Conservation (phyloP, 192 early-diverging fungal species). For the Coemansia sp. region DNA sequence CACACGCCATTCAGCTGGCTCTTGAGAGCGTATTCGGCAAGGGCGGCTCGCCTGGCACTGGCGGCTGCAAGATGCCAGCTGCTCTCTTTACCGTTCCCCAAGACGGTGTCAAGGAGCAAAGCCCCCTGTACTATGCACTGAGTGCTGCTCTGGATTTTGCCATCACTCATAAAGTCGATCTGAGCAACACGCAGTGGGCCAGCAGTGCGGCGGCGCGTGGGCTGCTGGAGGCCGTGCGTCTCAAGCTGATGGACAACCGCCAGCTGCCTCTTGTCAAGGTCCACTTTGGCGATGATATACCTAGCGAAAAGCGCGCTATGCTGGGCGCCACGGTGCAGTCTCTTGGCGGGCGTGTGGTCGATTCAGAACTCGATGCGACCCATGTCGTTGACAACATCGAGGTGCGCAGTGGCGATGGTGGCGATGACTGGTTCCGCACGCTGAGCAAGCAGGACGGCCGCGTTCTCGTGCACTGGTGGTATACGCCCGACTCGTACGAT, state of each 20-base stretch:
- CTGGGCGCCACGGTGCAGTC: conserved; percentile 12
- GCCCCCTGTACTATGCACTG: conserved; percentile 37
- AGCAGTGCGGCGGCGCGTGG: conserved; percentile 6
- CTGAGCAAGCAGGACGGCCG: conserved; percentile 47
- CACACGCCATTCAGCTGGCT: conserved; percentile 43
- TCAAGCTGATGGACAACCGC: conserved; percentile 34
- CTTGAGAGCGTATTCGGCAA: conserved; percentile 29
- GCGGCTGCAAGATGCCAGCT: conserved; percentile 31
- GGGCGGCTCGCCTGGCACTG: neutral
- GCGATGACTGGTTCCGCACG: conserved; percentile 52
- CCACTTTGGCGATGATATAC: conserved; percentile 23
- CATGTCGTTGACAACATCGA: conserved; percentile 24
- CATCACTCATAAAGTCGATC: conserved; percentile 8
- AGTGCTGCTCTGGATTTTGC: conserved; percentile 40
- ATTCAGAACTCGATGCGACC: conserved; percentile 23
- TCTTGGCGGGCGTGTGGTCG: conserved; percentile 28
- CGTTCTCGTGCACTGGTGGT: conserved; percentile 78
- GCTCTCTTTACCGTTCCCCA: conserved; percentile 29
- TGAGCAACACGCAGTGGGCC: conserved; percentile 18
- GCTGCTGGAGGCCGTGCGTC: conserved; percentile 32
- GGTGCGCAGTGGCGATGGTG: conserved; percentile 7
- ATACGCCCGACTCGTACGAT: conserved; percentile 79
- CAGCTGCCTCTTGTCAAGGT: conserved; percentile 36
- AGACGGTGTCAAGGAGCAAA: conserved; percentile 22
- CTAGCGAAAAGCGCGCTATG: conserved; percentile 9